Conservation (phyloP, 2,329 filamentous ascomycete species). For the Cordyceps cateniannulata region DNA sequence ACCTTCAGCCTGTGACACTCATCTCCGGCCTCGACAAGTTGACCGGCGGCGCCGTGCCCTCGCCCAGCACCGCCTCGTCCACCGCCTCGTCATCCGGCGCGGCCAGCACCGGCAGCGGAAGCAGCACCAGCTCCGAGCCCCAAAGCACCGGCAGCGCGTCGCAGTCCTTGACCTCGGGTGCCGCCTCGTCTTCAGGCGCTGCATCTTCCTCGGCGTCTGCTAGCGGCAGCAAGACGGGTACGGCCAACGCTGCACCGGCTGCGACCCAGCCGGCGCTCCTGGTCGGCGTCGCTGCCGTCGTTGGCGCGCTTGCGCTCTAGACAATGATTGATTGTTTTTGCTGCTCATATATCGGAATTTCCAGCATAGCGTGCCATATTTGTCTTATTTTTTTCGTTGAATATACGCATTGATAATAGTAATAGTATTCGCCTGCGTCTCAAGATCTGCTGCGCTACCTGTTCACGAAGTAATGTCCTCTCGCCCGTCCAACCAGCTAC, state of each 20-base stretch:
- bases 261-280: slow-evolving; percentile 29
- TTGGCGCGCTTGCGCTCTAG: slow-evolving; percentile 31
- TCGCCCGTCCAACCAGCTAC: slow-evolving; percentile 45
- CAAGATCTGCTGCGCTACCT: not conserved
- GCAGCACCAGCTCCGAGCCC: not conserved
- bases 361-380: not conserved
- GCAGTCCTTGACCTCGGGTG: slow-evolving; percentile 14
- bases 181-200: slow-evolving; percentile 14
- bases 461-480: slow-evolving; percentile 28
- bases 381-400: not conserved
- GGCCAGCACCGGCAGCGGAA: no score
- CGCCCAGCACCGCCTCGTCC: slow-evolving; percentile 15
- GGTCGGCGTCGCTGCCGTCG: slow-evolving; percentile 27
- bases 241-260: slow-evolving; percentile 26
- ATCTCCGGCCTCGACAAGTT: slow-evolving; percentile 34
- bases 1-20: slow-evolving; percentile 27
- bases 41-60: not conserved
- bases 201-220: slow-evolving; percentile 8
- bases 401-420: not conserved
- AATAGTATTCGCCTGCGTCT: not conserved
- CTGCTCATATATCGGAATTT: not conserved
- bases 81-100: not conserved
- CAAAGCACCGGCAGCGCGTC: slow-evolving; percentile 7
- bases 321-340: not conserved
- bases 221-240: slow-evolving; percentile 15